These are phyloP conservation scores for Pelargonium australe DNA, from an alignment of 441 rosid genomes.

Conservation along the genomic window DNA sequence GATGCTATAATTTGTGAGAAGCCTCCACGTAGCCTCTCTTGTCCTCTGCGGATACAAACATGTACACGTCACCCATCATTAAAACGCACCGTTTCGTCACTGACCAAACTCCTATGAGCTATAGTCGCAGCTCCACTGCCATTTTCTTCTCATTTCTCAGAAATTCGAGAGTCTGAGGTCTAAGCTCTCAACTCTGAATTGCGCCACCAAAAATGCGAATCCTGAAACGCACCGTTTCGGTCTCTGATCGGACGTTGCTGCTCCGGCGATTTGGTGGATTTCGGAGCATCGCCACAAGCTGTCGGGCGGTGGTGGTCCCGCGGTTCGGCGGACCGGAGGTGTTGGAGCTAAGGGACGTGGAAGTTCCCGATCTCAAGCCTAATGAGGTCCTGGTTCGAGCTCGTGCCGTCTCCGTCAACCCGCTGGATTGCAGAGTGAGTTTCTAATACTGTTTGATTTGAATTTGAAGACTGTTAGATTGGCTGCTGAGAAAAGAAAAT, in stretches of 20 bases:
- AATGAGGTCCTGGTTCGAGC: constrained; percentile 78
- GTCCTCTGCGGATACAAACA: constrained; percentile 7
- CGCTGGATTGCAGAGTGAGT: constrained; percentile 86
- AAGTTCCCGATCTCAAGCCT: constrained; percentile 68
- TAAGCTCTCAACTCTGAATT: background rate
- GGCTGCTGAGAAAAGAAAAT: background rate
- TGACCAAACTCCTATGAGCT: background rate
- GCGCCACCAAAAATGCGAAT: constrained; percentile 9
- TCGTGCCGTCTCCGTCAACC: constrained; percentile 84
- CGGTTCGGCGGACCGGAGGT: constrained; percentile 92
- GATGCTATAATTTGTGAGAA: background rate
- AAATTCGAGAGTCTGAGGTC: background rate
- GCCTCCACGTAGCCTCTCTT: background rate
- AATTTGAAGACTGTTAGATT: constrained; percentile 16
- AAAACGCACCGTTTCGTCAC: background rate
- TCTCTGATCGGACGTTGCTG: background rate
- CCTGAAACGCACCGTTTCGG: background rate
- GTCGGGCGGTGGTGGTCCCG: constrained; percentile 80
- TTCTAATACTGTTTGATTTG: background rate
- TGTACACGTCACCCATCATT: constrained; percentile 8
- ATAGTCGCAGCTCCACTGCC: background rate
- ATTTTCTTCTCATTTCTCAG: background rate
- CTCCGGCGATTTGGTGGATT: background rate
- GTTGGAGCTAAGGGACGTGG: constrained; percentile 68
- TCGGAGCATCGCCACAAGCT: constrained; percentile 44